Evolutionary conservation across 495 filamentous ascomycete species (phyloP).

Genomic region (Penicillium pulvis): DNA sequence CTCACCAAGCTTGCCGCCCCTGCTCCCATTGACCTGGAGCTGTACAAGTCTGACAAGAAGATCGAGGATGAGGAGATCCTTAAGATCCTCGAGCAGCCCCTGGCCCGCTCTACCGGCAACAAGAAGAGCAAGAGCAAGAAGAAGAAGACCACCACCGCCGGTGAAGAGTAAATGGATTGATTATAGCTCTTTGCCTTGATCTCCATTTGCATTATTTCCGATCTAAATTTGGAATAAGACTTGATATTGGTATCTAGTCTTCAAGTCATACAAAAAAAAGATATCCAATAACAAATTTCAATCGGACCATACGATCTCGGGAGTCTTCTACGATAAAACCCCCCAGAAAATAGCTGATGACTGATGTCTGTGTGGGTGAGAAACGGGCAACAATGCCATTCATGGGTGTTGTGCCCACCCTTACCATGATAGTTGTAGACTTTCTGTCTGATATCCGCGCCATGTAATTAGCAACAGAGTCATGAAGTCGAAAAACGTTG

Average conservation of each 20-base stretch:
- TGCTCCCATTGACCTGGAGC: slow-evolving; percentile 67
- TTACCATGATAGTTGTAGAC: not conserved
- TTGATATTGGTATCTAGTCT: slow-evolving; percentile 15
- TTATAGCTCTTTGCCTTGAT: slow-evolving; percentile 8
- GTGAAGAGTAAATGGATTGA: slow-evolving; percentile 55
- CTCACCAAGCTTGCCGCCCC: slow-evolving; percentile 80
- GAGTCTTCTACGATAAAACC: slow-evolving; percentile 4
- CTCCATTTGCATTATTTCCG: slow-evolving; percentile 18
- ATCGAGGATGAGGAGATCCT: slow-evolving; percentile 94
- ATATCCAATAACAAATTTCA: slow-evolving; percentile 29
- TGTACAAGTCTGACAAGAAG: slow-evolving; percentile 94
- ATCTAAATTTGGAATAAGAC: slow-evolving; percentile 15
- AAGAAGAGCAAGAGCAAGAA: slow-evolving; percentile 82
- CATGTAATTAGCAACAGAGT: not conserved
- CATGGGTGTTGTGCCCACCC: not conserved
- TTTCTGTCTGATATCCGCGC: not conserved
- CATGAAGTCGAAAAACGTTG: not conserved
- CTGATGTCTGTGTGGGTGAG: not conserved
- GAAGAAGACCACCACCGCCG: slow-evolving; percentile 81
- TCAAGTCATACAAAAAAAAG: slow-evolving; percentile 22
- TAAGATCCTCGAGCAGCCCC: slow-evolving; percentile 85
- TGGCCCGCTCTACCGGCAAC: slow-evolving; percentile 71
- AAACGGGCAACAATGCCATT: not conserved
- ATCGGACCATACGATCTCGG: slow-evolving; percentile 15
- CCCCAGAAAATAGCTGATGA: not conserved